A percentile compares a stretch with the other conserved stretches of the same genome.
Conservation (phyloP, 2,329 filamentous ascomycete genomes). For the Diaporthe capsici region DNA sequence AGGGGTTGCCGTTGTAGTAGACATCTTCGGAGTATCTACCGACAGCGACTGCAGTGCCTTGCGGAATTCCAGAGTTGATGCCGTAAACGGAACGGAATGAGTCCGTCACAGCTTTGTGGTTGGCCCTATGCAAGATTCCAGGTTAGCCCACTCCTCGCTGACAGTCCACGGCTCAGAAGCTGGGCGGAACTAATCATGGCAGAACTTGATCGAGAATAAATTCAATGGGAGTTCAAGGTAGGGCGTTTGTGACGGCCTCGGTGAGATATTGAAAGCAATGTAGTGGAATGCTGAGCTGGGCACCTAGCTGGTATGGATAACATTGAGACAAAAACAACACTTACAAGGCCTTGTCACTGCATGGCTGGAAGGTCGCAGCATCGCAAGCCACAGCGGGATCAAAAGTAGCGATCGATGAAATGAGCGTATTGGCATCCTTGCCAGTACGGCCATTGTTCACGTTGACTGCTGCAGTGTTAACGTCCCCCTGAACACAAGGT, state of each 20-base stretch:
- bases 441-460: constrained; percentile 73
- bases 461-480: constrained; percentile 59
- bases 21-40: constrained; percentile 80
- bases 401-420: constrained; percentile 77
- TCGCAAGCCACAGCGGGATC: constrained; percentile 78
- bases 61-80: constrained; percentile 76
- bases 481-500: neutral
- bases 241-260: neutral
- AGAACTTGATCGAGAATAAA: neutral
- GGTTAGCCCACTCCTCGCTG: neutral
- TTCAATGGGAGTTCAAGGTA: neutral
- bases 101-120: constrained; percentile 82
- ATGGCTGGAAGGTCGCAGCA: constrained; percentile 82
- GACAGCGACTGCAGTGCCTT: constrained; percentile 72
- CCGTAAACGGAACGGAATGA: constrained; percentile 79
- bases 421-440: constrained; percentile 79
- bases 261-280: neutral
- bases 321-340: neutral
- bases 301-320: no score
- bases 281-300: neutral
- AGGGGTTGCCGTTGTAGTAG: constrained; percentile 85
- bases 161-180: neutral
- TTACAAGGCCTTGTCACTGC: constrained; percentile 73
- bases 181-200: neutral
- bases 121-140: constrained; percentile 58